Percentiles rank a stretch among this genome's conserved stretches.
phyloP scores from a whole-genome alignment of 768 basidiomycete species.

The Macrolepiota albuminosa region DNA sequence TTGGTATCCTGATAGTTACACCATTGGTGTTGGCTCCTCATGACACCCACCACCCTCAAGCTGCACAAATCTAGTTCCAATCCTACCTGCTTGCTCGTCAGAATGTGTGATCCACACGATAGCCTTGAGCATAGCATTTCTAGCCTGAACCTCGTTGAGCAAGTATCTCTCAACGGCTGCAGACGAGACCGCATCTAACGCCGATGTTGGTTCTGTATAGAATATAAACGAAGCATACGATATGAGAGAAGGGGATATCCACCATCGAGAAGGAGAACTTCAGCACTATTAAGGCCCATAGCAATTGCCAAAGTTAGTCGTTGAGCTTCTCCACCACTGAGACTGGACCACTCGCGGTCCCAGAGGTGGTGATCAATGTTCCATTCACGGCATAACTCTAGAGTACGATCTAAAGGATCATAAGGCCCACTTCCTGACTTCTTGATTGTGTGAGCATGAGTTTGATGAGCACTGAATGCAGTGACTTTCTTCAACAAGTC shows the following conservation, averaged over 20 bases:
- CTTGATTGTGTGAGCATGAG: constrained; percentile 13
- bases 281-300: constrained; percentile 67
- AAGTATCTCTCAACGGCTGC: constrained; percentile 63
- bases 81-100: constrained; percentile 68
- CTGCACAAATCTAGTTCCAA: constrained; percentile 65
- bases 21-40: constrained; percentile 28
- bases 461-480: constrained; percentile 44
- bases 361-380: constrained; percentile 65
- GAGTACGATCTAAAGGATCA: constrained; percentile 30
- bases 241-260: constrained; percentile 16
- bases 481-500: constrained; percentile 61
- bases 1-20: constrained; percentile 4
- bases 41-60: constrained; percentile 38
- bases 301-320: constrained; percentile 77
- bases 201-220: constrained; percentile 79
- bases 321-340: constrained; percentile 88
- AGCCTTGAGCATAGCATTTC: constrained; percentile 55
- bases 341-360: constrained; percentile 71
- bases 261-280: constrained; percentile 81
- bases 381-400: constrained; percentile 60
- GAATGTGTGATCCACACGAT: constrained; percentile 89
- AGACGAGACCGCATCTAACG: constrained; percentile 69
- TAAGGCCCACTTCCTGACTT: constrained; percentile 14
- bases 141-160: constrained; percentile 41
- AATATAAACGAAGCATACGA: not conserved